Conservation (phyloP, 495 filamentous ascomycete genomes). For the Podospora conica region DNA sequence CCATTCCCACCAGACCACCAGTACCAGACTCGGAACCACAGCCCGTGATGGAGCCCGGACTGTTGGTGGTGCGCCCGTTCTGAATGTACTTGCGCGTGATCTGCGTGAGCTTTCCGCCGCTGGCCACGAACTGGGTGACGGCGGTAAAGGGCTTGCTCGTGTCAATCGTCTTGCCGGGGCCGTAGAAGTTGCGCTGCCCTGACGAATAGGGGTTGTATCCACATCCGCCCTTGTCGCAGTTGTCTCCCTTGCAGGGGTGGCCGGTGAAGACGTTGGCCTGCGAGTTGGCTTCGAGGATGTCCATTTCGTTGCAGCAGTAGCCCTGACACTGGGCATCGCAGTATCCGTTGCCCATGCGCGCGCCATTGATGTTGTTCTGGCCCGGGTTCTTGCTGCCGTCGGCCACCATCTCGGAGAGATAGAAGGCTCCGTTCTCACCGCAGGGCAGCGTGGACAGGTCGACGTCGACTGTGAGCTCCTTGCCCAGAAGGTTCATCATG, state of each 20-base stretch:
- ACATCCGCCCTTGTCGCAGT: constrained; percentile 47
- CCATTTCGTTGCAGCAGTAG: constrained; percentile 68
- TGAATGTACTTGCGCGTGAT: constrained; percentile 17
- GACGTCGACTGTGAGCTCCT: constrained; percentile 65
- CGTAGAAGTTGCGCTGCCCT: constrained; percentile 52
- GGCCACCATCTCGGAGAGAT: constrained; percentile 59
- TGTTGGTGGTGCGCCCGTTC: constrained; percentile 10
- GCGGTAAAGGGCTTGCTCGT: constrained; percentile 58
- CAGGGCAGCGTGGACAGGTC: constrained; percentile 63
- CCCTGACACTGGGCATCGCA: constrained; percentile 70
- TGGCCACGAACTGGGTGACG: constrained; percentile 63
- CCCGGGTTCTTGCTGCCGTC: constrained; percentile 51
- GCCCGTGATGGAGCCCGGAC: constrained; percentile 2
- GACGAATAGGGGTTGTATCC: constrained; percentile 46
- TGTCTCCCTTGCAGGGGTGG: constrained; percentile 54
- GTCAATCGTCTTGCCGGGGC: constrained; percentile 47
- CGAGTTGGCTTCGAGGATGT: constrained; percentile 66
- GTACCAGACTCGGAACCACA: constrained; percentile 11
- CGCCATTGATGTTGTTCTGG: constrained; percentile 58
- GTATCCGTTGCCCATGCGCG: constrained; percentile 68
- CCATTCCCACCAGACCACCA: constrained; percentile 39
- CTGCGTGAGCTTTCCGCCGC: constrained; percentile 27
- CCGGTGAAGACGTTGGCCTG: constrained; percentile 54
- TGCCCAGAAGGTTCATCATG: constrained; percentile 52
- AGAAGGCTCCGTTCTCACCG: constrained; percentile 67